Evolutionary conservation across 805 yeast genomes (phyloP), one percentile per base, ranked within the genome.

Genomic region (Maudiozyma saulgeensis): DNA sequence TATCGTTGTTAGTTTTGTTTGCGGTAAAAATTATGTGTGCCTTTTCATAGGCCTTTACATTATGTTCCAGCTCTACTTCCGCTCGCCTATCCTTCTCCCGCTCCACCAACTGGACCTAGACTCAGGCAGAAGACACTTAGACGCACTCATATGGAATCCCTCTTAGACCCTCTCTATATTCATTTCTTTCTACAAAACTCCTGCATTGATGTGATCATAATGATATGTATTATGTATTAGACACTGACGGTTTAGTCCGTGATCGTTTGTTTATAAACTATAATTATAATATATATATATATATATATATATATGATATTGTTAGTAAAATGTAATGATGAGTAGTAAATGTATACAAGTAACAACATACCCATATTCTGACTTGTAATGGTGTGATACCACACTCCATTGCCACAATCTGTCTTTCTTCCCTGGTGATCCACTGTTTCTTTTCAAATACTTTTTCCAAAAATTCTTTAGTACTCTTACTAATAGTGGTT

Each of bases 351-450:
- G n/a, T n/a, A n/a, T n/a, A n/a, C n/a, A n/a, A n/a, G n/a, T n/a
- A n/a, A n/a, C n/a, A n/a, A n/a, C 40, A 37, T 37, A 37, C 40
- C 40, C 40, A 37, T 37, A 37, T 37, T 37, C 40, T 37, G 40
- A 37, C 40, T 37, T 37, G 40, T 37, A 37, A 37, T 37, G 40
- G 40, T 16, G 40, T 37, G 40, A 37, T 37, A 37, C 40, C 40
- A 37, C 40, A 37, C 40, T 37, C 40, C 40, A 37, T 37, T 37
- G 40, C 40, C 40, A 37, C 40, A 37, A 37, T 37, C 40, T 37
- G 40, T 37, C 40, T 37, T 37, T 37, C 40, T 37, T 37, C 40
- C 40, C 40, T 37, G 40, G 40, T 37, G 40, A 37, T 37, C 40
- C 40, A 37, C 40, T 37, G 40, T 37, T 37, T 37, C 40, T 37